Conservation (phyloP, 306 rosid species). For the Pyrus communis region DNA sequence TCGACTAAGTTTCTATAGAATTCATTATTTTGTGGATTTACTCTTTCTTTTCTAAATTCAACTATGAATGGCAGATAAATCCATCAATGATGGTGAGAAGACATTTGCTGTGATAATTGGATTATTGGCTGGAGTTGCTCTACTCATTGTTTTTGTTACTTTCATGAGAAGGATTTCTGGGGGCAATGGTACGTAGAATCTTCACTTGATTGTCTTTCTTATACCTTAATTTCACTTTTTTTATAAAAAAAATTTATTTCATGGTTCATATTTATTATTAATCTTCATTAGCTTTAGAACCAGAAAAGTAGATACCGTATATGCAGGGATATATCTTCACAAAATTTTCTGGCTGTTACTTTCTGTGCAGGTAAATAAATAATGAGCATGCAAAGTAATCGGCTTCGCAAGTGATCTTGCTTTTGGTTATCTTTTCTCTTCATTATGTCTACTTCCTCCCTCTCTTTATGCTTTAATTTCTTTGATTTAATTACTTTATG, state of each 20-base stretch:
- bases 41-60: background rate
- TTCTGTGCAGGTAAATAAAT: constrained; percentile 70
- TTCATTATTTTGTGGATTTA: background rate
- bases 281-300: background rate
- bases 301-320: background rate
- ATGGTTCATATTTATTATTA: background rate
- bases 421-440: constrained; percentile 23
- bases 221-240: background rate
- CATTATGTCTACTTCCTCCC: constrained; percentile 11
- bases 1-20: background rate
- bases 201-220: background rate
- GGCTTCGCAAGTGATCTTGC: constrained; percentile 29
- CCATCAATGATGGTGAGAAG: constrained; percentile 52
- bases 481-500: constrained; percentile 8
- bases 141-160: constrained; percentile 64
- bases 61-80: constrained; percentile 41
- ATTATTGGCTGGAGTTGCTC: constrained; percentile 74
- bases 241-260: too few relatives aligned
- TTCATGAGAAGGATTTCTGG: constrained; percentile 58
- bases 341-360: background rate
- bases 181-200: constrained; percentile 37
- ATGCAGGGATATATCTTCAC: background rate
- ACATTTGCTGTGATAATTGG: constrained; percentile 91
- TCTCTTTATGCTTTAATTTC: background rate
- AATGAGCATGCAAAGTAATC: constrained; percentile 2